Percentiles rank a stretch among this genome's conserved stretches.
phyloP scores from a whole-genome alignment of 1,284 basidiomycete species.

The Tilletia walkeri region DNA sequence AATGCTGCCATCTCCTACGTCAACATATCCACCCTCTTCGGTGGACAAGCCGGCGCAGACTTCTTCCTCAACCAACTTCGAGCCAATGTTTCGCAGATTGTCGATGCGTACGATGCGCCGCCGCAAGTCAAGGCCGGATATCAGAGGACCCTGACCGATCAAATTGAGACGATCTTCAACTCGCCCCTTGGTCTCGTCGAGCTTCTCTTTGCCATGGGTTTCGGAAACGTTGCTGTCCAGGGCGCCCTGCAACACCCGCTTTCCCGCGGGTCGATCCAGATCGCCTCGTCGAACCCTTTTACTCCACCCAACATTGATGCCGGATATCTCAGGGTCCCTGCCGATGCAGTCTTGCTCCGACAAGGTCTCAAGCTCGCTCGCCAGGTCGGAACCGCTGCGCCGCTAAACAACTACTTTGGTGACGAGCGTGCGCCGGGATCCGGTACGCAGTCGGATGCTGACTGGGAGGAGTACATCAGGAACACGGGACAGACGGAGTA shows the following conservation, averaged over 20 bases:
- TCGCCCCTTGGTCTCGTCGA: conserved; percentile 36
- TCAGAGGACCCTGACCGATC: conserved; percentile 65
- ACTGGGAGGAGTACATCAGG: conserved; percentile 42
- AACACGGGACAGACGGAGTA: conserved; percentile 50
- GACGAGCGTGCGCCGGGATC: conserved; percentile 30
- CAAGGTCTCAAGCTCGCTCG: conserved; percentile 41
- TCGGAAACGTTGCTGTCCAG: conserved; percentile 36
- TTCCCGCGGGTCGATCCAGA: conserved; percentile 45
- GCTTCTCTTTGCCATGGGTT: conserved; percentile 42
- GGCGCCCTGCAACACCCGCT: conserved; percentile 47
- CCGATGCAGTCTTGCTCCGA: conserved; percentile 40
- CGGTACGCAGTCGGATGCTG: conserved; percentile 24
- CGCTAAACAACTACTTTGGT: conserved; percentile 26
- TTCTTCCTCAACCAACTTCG: neutral
- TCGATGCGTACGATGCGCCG: conserved; percentile 61
- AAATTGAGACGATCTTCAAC: conserved; percentile 47
- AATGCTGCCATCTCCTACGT: conserved; percentile 45
- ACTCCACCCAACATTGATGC: conserved; percentile 42
- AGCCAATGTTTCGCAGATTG: conserved; percentile 54
- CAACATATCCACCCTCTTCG: conserved; percentile 31
- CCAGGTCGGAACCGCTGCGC: conserved; percentile 30
- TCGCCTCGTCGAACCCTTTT: conserved; percentile 36
- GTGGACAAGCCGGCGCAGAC: neutral
- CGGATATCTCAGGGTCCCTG: conserved; percentile 37
- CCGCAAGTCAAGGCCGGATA: conserved; percentile 65